Base-by-base conservation (phyloP, 495 filamentous ascomycete genomes). In the Hapsidospora chrysogenum region DNA sequence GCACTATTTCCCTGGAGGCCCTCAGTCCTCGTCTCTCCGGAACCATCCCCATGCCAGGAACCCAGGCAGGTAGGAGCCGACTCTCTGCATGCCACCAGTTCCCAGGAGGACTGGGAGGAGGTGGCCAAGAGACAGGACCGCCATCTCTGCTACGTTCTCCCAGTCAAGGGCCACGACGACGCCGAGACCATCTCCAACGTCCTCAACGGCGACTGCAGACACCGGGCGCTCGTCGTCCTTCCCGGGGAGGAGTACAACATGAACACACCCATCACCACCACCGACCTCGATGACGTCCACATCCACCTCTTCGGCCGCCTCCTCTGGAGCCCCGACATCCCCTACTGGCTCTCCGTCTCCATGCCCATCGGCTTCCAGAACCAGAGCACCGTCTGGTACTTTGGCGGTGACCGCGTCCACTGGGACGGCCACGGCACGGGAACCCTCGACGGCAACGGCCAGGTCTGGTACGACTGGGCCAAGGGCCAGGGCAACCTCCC, bases 391-490 rank as follows among this genome's bases (percentile, higher is more conserved):
- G 63, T 60, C 0, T 66, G 56, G 53, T 43, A 55, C 13, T 44
- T 67, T 9, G 61, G 60, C 13, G 63, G 63, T 3, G 47, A 49
- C 17, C 57, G 61, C 21, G 49, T 64, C 31, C 41, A 41, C 22
- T 41, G 61, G 22, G 39, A 54, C 16, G 55, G 57, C 22, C 38
- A 53, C 29, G 60, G 56, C 8, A 35, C 37, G 11, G 63, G 63
- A 9, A 58, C 54, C 22, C 46, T 66, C 13, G 49, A 66, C 36
- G 63, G 63, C 15, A 63, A 66, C 33, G 63, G 63, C 4, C 62
- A 66, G 35, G 46, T 53, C 1, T 67, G 63, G 58, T 62, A 65
- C 30, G 48, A 53, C 37, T 56, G 42, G 35, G 44, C 47, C n/a
- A 44, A 45, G 10, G 43, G 49, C 9, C 46, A 49, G 23, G 53